These are phyloP conservation scores for Knufia fluminis DNA, from an alignment of 2,329 filamentous ascomycete species.

Conservation along the genomic window DNA sequence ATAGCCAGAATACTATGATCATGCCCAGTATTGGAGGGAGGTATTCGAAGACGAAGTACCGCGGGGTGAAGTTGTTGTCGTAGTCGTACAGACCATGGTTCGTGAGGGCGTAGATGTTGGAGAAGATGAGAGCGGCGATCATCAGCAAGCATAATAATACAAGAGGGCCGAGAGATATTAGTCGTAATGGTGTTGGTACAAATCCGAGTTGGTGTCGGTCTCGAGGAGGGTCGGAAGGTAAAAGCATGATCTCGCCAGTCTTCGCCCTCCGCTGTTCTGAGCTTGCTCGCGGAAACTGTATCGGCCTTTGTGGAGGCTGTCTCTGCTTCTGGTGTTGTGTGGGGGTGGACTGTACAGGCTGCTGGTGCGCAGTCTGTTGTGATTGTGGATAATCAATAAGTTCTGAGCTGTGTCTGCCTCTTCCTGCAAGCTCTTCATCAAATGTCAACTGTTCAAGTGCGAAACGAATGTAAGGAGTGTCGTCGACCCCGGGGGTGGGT, in stretches of 20 bases:
- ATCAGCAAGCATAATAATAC: conserved; percentile 58
- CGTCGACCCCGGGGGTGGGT: conserved; percentile 68
- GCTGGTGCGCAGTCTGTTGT: not conserved
- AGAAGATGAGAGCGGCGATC: conserved; percentile 62
- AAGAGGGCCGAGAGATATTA: conserved; percentile 52
- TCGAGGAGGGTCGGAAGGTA: conserved; percentile 38
- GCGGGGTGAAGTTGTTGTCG: conserved; percentile 56
- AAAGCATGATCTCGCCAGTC: conserved; percentile 22
- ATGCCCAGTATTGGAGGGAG: conserved; percentile 69
- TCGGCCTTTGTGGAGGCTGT: conserved; percentile 5
- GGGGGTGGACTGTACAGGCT: conserved; percentile 9
- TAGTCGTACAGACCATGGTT: conserved; percentile 61
- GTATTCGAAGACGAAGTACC: conserved; percentile 81
- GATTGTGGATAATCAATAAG: conserved; percentile 9
- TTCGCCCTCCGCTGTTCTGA: conserved; percentile 12
- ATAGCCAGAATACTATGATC: conserved; percentile 64
- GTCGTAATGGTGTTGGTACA: conserved; percentile 61
- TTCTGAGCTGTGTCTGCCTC: conserved; percentile 42
- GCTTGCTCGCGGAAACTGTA: conserved; percentile 11
- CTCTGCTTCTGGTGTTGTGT: conserved; percentile 11
- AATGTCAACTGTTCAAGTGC: conserved; percentile 80
- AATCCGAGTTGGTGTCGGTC: conserved; percentile 51
- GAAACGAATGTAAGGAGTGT: conserved; percentile 80
- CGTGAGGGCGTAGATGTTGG: conserved; percentile 56
- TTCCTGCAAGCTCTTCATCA: conserved; percentile 54